phyloP scores from a whole-genome alignment of 2,329 filamentous ascomycete species.

The Penicillium rolfsii region DNA sequence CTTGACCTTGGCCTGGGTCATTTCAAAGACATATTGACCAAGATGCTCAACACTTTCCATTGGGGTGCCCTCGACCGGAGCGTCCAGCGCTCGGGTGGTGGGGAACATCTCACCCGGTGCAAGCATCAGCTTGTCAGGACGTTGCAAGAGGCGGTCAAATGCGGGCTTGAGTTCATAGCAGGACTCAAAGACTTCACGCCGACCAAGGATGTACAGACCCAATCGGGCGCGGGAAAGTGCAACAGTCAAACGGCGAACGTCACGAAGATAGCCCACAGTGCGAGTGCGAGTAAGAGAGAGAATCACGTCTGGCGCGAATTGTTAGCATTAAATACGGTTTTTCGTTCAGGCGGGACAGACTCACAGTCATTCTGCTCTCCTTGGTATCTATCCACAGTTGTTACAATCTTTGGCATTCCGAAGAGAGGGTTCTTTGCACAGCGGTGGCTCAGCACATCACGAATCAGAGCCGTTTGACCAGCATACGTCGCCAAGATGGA shows the following conservation, averaged over 20 bases:
- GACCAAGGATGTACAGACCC: constrained; percentile 88
- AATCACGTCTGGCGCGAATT: constrained; percentile 73
- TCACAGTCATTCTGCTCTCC: constrained; percentile 98
- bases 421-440: constrained; percentile 85
- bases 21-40: constrained; percentile 94
- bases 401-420: constrained; percentile 84
- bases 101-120: constrained; percentile 87
- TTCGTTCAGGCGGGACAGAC: constrained; percentile 41
- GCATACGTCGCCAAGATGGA: constrained; percentile 92
- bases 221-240: constrained; percentile 89
- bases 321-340: constrained; percentile 17
- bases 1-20: constrained; percentile 76
- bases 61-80: constrained; percentile 58
- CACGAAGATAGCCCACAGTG: constrained; percentile 86
- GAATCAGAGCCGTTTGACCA: constrained; percentile 84
- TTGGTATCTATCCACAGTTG: constrained; percentile 98
- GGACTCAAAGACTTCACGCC: constrained; percentile 82
- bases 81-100: constrained; percentile 58
- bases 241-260: constrained; percentile 90
- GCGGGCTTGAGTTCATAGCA: constrained; percentile 86
- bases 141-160: constrained; percentile 74
- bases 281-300: constrained; percentile 89
- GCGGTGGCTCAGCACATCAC: constrained; percentile 80
- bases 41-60: constrained; percentile 95
- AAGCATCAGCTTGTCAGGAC: constrained; percentile 79